Conservation (phyloP, 441 rosid genomes). For the Geranium incanum region DNA sequence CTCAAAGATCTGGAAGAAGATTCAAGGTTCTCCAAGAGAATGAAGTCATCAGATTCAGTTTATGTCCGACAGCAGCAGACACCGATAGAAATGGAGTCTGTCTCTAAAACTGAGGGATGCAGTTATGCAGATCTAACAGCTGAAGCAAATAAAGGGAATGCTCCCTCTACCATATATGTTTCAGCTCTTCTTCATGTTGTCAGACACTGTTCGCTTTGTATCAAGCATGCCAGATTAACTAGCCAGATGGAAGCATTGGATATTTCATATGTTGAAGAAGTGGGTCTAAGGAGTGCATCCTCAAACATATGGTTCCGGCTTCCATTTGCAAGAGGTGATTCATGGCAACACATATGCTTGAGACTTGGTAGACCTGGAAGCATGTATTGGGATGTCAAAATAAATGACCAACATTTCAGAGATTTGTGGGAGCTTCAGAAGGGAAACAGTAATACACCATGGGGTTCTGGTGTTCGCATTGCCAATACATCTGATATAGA, state of each 20-base stretch:
- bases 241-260: constrained; percentile 91
- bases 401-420: constrained; percentile 90
- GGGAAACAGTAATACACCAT: constrained; percentile 65
- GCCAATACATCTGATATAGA: constrained; percentile 92
- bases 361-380: constrained; percentile 98
- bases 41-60: constrained; percentile 37
- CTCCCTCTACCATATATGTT: constrained; percentile 71
- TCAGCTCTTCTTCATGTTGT: constrained; percentile 88
- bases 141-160: constrained; percentile 93
- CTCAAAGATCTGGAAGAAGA: constrained; percentile 51
- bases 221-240: constrained; percentile 91
- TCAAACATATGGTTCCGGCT: constrained; percentile 95
- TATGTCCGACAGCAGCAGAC: constrained; percentile 36
- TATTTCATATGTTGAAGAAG: constrained; percentile 91
- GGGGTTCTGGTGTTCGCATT: constrained; percentile 94
- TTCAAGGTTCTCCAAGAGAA: constrained; percentile 41
- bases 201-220: constrained; percentile 85
- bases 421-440: constrained; percentile 98
- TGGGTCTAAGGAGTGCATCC: constrained; percentile 60
- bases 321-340: constrained; percentile 68
- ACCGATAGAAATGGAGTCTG: constrained; percentile 35
- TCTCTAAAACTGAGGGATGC: constrained; percentile 44
- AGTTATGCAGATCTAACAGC: constrained; percentile 74
- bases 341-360: constrained; percentile 92
- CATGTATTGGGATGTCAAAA: constrained; percentile 98